Percentiles rank a stretch among this genome's conserved stretches.
Conservation (phyloP, 2,329 filamentous ascomycete species). For the Xylaria sp. region DNA sequence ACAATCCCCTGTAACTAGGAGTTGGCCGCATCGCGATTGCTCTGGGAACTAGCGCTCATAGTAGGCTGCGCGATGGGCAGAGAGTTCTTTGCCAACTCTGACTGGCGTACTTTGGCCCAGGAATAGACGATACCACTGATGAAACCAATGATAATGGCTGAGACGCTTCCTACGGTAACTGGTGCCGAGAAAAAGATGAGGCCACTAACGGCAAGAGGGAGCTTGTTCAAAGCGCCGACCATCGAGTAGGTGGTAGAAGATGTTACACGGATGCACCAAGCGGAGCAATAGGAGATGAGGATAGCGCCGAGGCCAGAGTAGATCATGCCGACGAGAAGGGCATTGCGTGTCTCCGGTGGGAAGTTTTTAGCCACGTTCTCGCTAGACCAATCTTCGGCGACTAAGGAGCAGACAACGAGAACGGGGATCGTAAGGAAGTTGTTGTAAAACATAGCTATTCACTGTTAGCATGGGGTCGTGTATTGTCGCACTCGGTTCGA, state of each 20-base stretch:
- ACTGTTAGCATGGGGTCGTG: conserved; percentile 48
- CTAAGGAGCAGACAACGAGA: conserved; percentile 81
- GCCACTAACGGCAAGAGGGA: conserved; percentile 91
- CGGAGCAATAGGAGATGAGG: conserved; percentile 99
- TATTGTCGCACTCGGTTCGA: conserved; percentile 43
- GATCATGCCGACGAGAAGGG: conserved; percentile 86
- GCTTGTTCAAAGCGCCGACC: conserved; percentile 98
- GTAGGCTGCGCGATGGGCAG: conserved; percentile 75
- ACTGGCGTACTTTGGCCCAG: conserved; percentile 85
- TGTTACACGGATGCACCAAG: conserved; percentile 97
- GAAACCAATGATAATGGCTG: conserved; percentile 91
- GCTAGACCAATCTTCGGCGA: conserved; percentile 92
- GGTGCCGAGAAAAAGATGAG: conserved; percentile 96
- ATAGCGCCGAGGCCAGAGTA: conserved; percentile 93
- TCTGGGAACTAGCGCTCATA: conserved; percentile 91
- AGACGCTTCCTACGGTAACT: conserved; percentile 90
- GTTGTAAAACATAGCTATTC: conserved; percentile 98
- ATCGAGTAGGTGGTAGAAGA: conserved; percentile 98
- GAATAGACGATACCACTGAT: conserved; percentile 92
- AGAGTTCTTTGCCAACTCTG: conserved; percentile 71
- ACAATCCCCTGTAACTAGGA: conserved; percentile 55
- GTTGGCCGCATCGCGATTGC: conserved; percentile 86
- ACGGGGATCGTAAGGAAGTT: conserved; percentile 97
- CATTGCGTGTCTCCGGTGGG: conserved; percentile 81
- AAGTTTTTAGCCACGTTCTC: conserved; percentile 89